These are phyloP conservation scores for Malassezia caprae DNA, from an alignment of 1,284 basidiomycete genomes.

Conservation along the genomic window DNA sequence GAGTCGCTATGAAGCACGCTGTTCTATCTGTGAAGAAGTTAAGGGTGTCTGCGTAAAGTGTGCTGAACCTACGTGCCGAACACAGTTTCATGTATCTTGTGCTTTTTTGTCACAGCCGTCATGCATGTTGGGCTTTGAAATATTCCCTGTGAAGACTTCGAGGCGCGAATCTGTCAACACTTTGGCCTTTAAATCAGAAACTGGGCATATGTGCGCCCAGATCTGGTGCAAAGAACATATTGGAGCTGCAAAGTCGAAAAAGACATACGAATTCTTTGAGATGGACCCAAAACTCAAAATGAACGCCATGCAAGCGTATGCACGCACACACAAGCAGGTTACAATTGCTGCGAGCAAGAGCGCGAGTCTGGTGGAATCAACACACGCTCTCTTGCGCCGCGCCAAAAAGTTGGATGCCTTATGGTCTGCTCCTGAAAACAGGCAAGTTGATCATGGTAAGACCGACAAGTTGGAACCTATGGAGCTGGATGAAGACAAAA, in stretches of 20 bases:
- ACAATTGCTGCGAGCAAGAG: conserved; percentile 2
- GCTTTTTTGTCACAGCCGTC: conserved; percentile 63
- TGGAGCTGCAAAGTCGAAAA: conserved; percentile 54
- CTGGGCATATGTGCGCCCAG: conserved; percentile 69
- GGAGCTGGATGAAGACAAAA: not conserved
- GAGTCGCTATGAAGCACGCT: conserved; percentile 48
- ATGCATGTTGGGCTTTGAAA: conserved; percentile 78
- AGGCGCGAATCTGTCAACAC: conserved; percentile 52
- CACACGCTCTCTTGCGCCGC: conserved; percentile 32
- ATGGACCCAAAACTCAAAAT: conserved; percentile 65
- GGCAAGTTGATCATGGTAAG: not conserved
- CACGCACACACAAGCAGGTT: conserved; percentile 70
- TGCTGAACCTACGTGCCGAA: conserved; percentile 59
- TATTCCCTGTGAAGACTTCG: conserved; percentile 59
- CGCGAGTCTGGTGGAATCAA: conserved; percentile 19
- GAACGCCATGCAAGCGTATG: conserved; percentile 78
- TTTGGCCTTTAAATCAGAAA: conserved; percentile 73
- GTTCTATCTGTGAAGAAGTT: conserved; percentile 56
- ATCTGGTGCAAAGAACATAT: conserved; percentile 75
- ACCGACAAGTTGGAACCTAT: not conserved
- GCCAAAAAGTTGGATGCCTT: conserved; percentile 28
- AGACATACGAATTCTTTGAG: conserved; percentile 71
- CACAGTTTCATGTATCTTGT: conserved; percentile 76
- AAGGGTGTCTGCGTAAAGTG: conserved; percentile 71
- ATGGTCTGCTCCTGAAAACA: not conserved